Conservation (phyloP, 371 early-diverging fungal genomes). For the Umbelopsis sp. region DNA sequence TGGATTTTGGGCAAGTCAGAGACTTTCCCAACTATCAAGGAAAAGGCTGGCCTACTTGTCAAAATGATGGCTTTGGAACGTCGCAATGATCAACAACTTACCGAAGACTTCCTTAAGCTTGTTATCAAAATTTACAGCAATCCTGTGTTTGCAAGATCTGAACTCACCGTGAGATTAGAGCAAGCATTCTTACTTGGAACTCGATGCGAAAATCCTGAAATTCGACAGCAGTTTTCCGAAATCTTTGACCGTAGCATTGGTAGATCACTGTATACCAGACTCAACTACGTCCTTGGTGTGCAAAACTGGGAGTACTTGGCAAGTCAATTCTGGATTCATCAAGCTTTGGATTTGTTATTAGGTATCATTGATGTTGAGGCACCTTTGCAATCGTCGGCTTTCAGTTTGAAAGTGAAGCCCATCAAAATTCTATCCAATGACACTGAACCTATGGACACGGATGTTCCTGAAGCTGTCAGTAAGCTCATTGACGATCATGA, state of each 20-base stretch:
- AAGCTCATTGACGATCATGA: conserved; percentile 52
- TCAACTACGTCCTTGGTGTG: conserved; percentile 88
- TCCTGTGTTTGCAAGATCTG: conserved; percentile 80
- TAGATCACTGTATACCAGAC: conserved; percentile 64
- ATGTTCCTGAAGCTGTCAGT: conserved; percentile 45
- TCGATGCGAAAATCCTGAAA: conserved; percentile 71
- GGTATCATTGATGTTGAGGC: conserved; percentile 62
- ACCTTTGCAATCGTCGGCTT: conserved; percentile 42
- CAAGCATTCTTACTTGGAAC: conserved; percentile 93
- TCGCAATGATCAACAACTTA: conserved; percentile 65
- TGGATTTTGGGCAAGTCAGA: conserved; percentile 87
- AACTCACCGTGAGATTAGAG: conserved; percentile 92
- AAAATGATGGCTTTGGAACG: conserved; percentile 87
- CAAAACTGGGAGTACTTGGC: conserved; percentile 96
- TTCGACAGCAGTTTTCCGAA: conserved; percentile 79
- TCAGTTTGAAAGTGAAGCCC: conserved; percentile 56
- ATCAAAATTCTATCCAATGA: conserved; percentile 43
- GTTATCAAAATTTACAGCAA: conserved; percentile 88
- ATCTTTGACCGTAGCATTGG: conserved; percentile 85
- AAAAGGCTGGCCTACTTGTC: conserved; percentile 89
- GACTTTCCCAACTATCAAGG: conserved; percentile 94
- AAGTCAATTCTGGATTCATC: conserved; percentile 89
- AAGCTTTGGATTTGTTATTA: conserved; percentile 85
- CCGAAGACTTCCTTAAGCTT: conserved; percentile 83
- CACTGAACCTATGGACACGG: conserved; percentile 22